Base-by-base conservation (phyloP, 1,284 basidiomycete species). In the Mycena citricolor region DNA sequence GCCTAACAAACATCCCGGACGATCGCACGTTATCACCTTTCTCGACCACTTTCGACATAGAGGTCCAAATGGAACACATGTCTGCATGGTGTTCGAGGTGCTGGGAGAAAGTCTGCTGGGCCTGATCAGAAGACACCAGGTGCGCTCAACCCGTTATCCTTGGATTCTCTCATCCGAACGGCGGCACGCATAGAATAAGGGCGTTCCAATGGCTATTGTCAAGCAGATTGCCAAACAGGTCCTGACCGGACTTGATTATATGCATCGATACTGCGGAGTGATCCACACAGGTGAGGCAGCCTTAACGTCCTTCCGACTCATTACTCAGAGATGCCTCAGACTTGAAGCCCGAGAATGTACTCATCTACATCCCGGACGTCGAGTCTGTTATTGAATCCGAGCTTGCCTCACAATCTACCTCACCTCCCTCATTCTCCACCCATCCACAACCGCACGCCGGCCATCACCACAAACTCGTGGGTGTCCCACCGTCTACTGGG, bases 11-110 rank as follows among this genome's bases (percentile, higher is more conserved):
- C 85, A 90, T 61, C 74, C 86, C 0, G 88, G 87, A 2, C 71
- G 84, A 52, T 82, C 83, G 4, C 88, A 91, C 59, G 94, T 97
- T 66, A 95, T 98, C 61, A 90, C 90, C 22, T 90, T 99, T 58
- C 85, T 98, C 39, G 95, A 98, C 70, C 92, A 97, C 65, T 99
- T 99, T 67, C 81, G 87, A 34, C 97, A 98, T 69, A 87, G 86
- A 52, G 97, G 95, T 0, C 94, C 94, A 10, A 97, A 99, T 64
- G 95, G 95, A 32, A 88, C 83, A n/a, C 95, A 99, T 67, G 90
- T 99, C 51, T 99, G 97, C 77, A 98, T 99, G 95, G 95, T 99
- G 16, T 98, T 98, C 61, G 95, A 99, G 68, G 97, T 99, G 25
- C 79, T 99, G 11, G 95, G 97, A 46, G 95, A 99, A 71, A 98